Base-by-base conservation (phyloP, 805 yeast genomes). In the Kazachstania taianensis region DNA sequence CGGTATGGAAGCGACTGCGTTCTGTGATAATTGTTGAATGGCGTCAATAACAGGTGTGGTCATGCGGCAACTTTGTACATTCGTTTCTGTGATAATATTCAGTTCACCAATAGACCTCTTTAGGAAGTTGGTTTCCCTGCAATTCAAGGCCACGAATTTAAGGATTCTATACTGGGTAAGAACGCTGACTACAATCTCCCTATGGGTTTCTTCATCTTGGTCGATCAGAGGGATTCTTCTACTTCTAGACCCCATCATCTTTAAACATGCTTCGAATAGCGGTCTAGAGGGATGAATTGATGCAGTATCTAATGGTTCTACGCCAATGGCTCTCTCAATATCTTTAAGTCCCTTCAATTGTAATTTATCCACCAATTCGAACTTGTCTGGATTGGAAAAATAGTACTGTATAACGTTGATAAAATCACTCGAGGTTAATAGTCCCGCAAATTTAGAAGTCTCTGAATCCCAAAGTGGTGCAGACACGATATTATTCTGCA, bases 391-490 rank as follows among this genome's bases (percentile, higher is more conserved):
- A 48, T 74, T 73, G 50, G 84, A 92, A 52, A 84, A 81, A 61
- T 87, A 89, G 61, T 87, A 92, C 55, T 86, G 94, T 42, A 92
- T 85, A 36, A 89, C 96, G 50, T 92, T 89, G 45, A 92, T 82
- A 59, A 86, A 92, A 63, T 92, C 98, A 28, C 82, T 74, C 13
- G 94, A 77, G 4, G 97, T 92, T 49, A 92, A 66, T 42, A 92
- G 70, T 3, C 99, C 99, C 2, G 96, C 96, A 66, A 92, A 92
- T 50, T 81, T 70, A 12, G 94, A 81, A 12, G 82, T 75, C 52
- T 80, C 73, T 40, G 89, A 80, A 60, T 89, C 83, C 99, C 99
- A 92, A 35, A 92, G 66, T 3, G 99, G 98, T 4, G 97, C 97
- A 37, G 94, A 80, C 22, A 92, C 96, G 51, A 92, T 85, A 55